Percentiles rank a stretch among this genome's conserved stretches.
These are phyloP conservation scores for Xylaria telfairii DNA, from an alignment of 495 filamentous ascomycete species.

Conservation along the genomic window DNA sequence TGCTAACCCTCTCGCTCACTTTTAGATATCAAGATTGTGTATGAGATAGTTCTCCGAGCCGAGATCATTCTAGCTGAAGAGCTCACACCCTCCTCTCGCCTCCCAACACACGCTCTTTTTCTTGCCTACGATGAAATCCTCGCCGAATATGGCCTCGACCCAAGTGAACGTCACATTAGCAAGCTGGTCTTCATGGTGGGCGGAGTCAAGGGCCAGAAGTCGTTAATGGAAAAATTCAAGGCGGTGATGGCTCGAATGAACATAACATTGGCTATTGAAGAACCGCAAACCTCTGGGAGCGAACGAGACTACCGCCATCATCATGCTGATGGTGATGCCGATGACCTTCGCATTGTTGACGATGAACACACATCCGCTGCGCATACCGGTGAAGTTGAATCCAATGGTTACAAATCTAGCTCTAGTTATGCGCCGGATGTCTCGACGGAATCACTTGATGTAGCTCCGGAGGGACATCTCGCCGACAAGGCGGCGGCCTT, in stretches of 20 bases:
- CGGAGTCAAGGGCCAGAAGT: constrained; percentile 46
- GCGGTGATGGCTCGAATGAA: constrained; percentile 66
- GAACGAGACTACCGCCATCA: constrained; percentile 27
- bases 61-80: constrained; percentile 59
- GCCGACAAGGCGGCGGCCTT: constrained; percentile 33
- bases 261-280: constrained; percentile 68
- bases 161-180: constrained; percentile 74
- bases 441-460: constrained; percentile 7
- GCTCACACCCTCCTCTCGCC: constrained; percentile 63
- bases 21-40: constrained; percentile 78
- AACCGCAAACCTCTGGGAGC: constrained; percentile 23
- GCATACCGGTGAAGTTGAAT: constrained; percentile 15
- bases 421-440: background rate
- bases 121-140: constrained; percentile 77
- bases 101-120: constrained; percentile 81
- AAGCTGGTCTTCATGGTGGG: constrained; percentile 84
- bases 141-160: constrained; percentile 67
- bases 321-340: constrained; percentile 14
- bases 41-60: constrained; percentile 75
- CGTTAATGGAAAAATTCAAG: constrained; percentile 71
- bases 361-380: constrained; percentile 16
- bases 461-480: constrained; percentile 24
- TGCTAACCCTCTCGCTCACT: constrained; percentile 20
- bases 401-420: constrained; percentile 6
- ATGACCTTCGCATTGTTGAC: constrained; percentile 6